Conservation (phyloP, 768 basidiomycete species). For the Boletus coccyginus region DNA sequence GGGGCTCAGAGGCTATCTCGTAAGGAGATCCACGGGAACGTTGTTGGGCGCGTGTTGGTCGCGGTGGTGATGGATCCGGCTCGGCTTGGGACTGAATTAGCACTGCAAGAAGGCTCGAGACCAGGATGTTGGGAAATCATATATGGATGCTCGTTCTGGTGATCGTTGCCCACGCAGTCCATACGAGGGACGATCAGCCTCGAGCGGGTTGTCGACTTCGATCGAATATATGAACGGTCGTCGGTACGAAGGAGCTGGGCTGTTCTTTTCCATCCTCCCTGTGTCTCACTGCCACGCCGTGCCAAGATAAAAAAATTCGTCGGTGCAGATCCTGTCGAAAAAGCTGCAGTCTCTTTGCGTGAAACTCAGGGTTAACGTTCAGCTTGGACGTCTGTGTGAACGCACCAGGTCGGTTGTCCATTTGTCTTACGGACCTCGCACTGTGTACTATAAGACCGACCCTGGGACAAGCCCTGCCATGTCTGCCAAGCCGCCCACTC, state of each 20-base stretch:
- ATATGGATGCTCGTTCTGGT: background rate
- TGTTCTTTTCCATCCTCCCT: no score
- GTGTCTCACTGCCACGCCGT: slow-evolving; percentile 3
- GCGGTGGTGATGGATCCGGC: slow-evolving; percentile 2
- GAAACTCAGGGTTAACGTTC: slow-evolving; percentile 15
- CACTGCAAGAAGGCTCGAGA: slow-evolving; percentile 2
- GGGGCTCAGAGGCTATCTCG: slow-evolving; percentile 2
- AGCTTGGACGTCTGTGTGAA: slow-evolving; percentile 27
- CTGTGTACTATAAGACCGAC: slow-evolving; percentile 26
- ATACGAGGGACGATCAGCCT: slow-evolving; percentile 3
- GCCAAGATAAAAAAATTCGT: background rate
- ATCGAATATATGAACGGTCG: slow-evolving; percentile 9
- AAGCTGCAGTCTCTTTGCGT: background rate
- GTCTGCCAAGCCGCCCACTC: slow-evolving; percentile 35
- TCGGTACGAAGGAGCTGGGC: no score
- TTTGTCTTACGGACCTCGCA: slow-evolving; percentile 3
- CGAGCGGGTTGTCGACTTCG: background rate
- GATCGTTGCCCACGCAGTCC: slow-evolving; percentile 2
- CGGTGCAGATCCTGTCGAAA: background rate
- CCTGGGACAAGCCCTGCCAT: slow-evolving; percentile 27
- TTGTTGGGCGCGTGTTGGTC: slow-evolving; percentile 7
- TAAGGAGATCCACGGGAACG: slow-evolving; percentile 12
- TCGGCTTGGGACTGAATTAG: background rate
- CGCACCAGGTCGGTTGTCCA: slow-evolving; percentile 7
- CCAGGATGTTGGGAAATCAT: background rate